phyloP scores from a whole-genome alignment of 805 yeast genomes.

The Pichia insulana region DNA sequence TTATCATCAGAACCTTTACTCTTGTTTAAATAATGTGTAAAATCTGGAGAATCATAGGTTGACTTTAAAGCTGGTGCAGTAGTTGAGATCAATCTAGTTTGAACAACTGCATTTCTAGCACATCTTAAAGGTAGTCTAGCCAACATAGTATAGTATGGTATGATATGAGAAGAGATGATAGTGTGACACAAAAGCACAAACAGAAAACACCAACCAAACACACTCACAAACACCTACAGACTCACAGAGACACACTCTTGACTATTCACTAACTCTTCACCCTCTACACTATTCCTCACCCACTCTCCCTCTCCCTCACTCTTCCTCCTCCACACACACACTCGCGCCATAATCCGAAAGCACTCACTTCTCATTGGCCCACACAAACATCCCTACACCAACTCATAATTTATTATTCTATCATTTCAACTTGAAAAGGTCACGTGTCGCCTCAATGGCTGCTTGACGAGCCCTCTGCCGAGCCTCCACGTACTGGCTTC shows the following conservation, averaged over 20 bases:
- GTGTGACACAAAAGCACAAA: too few relatives aligned
- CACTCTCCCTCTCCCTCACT: background rate
- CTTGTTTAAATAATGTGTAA: slow-evolving; percentile 67
- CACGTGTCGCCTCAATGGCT: too few relatives aligned
- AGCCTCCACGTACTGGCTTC: too few relatives aligned
- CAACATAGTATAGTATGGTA: slow-evolving; percentile 18
- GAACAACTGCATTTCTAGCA: slow-evolving; percentile 22
- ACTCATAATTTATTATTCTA: background rate
- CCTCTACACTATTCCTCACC: background rate
- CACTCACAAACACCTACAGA: too few relatives aligned
- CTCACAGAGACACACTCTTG: too few relatives aligned
- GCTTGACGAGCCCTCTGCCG: too few relatives aligned
- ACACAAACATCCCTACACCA: background rate
- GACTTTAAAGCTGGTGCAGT: slow-evolving; percentile 50
- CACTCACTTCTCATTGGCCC: background rate
- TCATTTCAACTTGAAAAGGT: too few relatives aligned
- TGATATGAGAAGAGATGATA: too few relatives aligned
- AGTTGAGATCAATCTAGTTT: slow-evolving; percentile 42
- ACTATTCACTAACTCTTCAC: background rate
- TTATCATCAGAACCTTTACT: slow-evolving; percentile 57
- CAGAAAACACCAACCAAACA: too few relatives aligned
- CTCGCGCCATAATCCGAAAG: background rate
- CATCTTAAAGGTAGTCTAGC: slow-evolving; percentile 20
- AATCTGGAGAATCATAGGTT: slow-evolving; percentile 87
- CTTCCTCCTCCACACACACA: background rate